Base-by-base conservation (phyloP, 2,329 filamentous ascomycete species). In the Penicillium sp. region DNA sequence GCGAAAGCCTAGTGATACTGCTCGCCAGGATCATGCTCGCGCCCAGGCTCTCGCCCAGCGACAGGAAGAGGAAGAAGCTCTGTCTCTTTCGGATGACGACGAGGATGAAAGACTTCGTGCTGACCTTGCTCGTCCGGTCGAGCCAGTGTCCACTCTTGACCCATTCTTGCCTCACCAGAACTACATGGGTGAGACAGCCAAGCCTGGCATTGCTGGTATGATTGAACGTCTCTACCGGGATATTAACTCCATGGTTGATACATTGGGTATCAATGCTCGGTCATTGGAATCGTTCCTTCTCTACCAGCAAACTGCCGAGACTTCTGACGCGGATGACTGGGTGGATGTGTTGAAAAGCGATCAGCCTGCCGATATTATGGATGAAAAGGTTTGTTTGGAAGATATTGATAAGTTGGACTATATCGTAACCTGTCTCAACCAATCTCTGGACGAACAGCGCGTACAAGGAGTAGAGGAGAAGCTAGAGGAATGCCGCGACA, bases 221-320 rank as follows among this genome's bases (percentile, higher is more conserved):
- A 76, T 79, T 42, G 77, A 80, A 61, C 68, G 72, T 46, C 62
- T 80, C 2, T 79, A 78, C 56, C 74, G 76, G 12, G 77, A 80
- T 53, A 77, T 79, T 57, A 80, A 79, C 70, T 89, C 89, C 12
- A 99, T 97, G 94, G 86, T 99, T 41, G 90, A 96, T 64, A 93
- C 89, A 0, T 76, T 97, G 38, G 93, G 93, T 9, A 81, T 96
- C 45, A 97, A 97, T 67, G 85, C 89, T 6, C 82, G 93, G 15
- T 85, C 80, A 7, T 64, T 87, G 39, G 72, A 78, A 18, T 76
- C 79, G 0, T 86, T 82, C 63, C 72, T 92, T 52, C 56, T 75
- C 31, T 74, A 75, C 51, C 74, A 78, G 55, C 61, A 73, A 52
- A 59, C 61, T 4, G 49, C 59, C 10, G 78, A 78, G 10, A 76